These are phyloP conservation scores for Cyclotella sp. DNA, from an alignment of 108 stramenopile species.

Conservation along the genomic window DNA sequence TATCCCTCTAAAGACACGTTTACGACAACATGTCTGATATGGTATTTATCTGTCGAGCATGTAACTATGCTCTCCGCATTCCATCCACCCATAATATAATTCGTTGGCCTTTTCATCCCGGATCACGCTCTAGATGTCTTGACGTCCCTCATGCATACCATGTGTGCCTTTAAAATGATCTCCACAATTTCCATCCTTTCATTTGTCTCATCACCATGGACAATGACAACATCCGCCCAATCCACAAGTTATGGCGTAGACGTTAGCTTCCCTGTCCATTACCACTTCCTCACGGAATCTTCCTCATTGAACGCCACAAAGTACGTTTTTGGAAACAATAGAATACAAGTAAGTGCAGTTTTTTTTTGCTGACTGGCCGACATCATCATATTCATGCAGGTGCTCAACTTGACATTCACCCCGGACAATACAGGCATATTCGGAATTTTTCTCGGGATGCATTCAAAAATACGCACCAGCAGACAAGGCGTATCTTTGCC, in stretches of 20 bases:
- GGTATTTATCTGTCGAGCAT: too few relatives aligned
- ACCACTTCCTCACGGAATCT: slow-evolving; percentile 21
- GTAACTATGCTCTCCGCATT: too few relatives aligned
- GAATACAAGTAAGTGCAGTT: neutral
- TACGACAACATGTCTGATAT: too few relatives aligned
- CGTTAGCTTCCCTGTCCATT: slow-evolving; percentile 47
- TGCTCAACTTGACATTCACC: too few relatives aligned
- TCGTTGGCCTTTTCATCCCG: too few relatives aligned
- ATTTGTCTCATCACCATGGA: neutral
- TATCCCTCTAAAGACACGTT: too few relatives aligned
- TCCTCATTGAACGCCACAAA: slow-evolving; percentile 5
- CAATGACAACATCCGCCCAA: neutral
- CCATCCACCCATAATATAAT: too few relatives aligned
- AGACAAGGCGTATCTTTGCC: slow-evolving; percentile 21
- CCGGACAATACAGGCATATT: neutral
- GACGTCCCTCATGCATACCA: too few relatives aligned
- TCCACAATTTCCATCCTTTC: neutral
- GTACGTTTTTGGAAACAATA: slow-evolving; percentile 18
- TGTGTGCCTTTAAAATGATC: neutral
- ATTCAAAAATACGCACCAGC: slow-evolving; percentile 6
- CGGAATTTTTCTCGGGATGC: slow-evolving; percentile 46
- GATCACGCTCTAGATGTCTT: too few relatives aligned
- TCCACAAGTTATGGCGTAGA: slow-evolving; percentile 32
- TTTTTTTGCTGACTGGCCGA: too few relatives aligned
- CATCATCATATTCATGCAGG: too few relatives aligned